These are phyloP conservation scores for Vaccinium macrocarpon DNA, from an alignment of 148 eudicot genomes.

Conservation along the genomic window DNA sequence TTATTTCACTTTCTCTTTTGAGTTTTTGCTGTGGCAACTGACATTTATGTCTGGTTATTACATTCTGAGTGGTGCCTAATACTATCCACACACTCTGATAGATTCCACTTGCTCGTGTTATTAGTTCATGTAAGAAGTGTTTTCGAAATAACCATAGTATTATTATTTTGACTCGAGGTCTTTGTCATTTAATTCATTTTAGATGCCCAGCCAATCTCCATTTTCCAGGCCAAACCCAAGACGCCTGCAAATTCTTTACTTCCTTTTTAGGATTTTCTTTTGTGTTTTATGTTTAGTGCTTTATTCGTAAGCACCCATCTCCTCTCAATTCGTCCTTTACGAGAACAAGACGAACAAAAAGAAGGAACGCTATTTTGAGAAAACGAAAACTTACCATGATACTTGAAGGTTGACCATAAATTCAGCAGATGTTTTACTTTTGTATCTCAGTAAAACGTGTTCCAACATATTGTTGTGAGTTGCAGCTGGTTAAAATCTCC, in stretches of 20 bases:
- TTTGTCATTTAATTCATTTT: background rate
- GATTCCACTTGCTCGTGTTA: background rate
- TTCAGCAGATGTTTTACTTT: background rate
- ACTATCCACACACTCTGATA: background rate
- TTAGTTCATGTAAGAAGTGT: background rate
- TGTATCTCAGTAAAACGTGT: background rate
- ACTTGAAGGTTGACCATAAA: background rate
- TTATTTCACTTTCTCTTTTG: background rate
- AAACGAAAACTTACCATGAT: too few relatives aligned
- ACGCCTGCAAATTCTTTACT: background rate
- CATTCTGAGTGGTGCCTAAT: background rate
- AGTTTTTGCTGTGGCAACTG: background rate
- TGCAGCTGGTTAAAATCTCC: background rate
- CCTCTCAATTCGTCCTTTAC: too few relatives aligned
- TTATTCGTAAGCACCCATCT: background rate
- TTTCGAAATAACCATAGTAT: background rate
- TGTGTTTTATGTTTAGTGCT: background rate
- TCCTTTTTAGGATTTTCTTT: background rate
- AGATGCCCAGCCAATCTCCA: background rate
- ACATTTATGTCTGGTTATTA: background rate
- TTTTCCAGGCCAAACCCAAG: too few relatives aligned
- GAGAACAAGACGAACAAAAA: too few relatives aligned
- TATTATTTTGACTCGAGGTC: background rate
- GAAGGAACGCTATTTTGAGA: too few relatives aligned
- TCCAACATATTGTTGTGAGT: background rate